Percentiles rank a stretch among this genome's conserved stretches.
Evolutionary conservation across 257 asterid genomes (phyloP).

Genomic region (Coffea canephora): DNA sequence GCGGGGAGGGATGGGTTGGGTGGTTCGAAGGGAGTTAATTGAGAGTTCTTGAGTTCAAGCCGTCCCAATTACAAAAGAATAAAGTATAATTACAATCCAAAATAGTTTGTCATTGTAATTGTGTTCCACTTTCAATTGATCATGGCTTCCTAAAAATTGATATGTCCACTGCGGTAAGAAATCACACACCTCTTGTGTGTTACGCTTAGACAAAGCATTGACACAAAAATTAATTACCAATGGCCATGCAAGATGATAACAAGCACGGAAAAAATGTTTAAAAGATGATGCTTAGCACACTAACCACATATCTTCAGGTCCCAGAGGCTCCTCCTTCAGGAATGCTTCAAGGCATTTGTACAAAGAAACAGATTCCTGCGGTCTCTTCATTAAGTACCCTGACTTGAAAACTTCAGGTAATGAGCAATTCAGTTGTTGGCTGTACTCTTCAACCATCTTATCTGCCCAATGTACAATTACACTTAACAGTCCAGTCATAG

Average conservation of each 20-base stretch:
- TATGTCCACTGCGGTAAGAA: background rate
- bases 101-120: background rate
- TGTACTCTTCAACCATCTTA: slow-evolving; percentile 45
- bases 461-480: slow-evolving; percentile 79
- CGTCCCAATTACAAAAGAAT: too few relatives aligned
- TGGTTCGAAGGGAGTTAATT: too few relatives aligned
- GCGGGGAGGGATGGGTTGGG: too few relatives aligned
- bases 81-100: too few relatives aligned
- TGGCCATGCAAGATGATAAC: background rate
- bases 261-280: background rate
- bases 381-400: slow-evolving; percentile 55
- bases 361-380: slow-evolving; percentile 78
- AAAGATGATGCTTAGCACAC: slow-evolving; percentile 30
- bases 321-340: slow-evolving; percentile 96
- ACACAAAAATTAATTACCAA: background rate
- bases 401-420: slow-evolving; percentile 83
- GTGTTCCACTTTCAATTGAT: background rate
- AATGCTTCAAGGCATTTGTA: slow-evolving; percentile 95
- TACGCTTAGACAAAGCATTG: background rate
- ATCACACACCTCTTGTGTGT: background rate
- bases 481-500: slow-evolving; percentile 42
- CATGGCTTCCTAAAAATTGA: background rate
- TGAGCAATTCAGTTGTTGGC: slow-evolving; percentile 45
- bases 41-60: too few relatives aligned
- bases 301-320: slow-evolving; percentile 99